Evolutionary conservation across 106 monocot genomes (phyloP).

Genomic region (Dioscorea alata): DNA sequence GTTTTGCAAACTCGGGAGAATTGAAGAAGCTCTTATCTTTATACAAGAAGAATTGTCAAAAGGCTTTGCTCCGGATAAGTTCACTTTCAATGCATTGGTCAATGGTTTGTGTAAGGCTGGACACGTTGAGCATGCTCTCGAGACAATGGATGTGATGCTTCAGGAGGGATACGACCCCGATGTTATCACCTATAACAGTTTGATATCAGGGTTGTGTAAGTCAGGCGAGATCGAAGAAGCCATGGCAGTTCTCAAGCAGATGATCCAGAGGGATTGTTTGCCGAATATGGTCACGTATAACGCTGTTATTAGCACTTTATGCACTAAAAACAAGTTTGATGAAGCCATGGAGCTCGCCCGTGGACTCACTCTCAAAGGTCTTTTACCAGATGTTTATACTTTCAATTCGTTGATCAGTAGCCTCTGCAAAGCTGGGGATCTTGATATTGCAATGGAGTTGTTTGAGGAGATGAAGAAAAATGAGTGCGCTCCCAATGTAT

Average conservation of each 20-base stretch:
- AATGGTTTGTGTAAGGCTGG: constrained; percentile 72
- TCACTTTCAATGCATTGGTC: constrained; percentile 77
- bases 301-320: constrained; percentile 64
- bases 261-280: constrained; percentile 58
- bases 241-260: constrained; percentile 48
- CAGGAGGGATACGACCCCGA: constrained; percentile 72
- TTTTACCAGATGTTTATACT: constrained; percentile 62
- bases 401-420: constrained; percentile 81
- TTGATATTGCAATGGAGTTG: constrained; percentile 41
- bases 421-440: constrained; percentile 54
- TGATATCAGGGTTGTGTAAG: constrained; percentile 72
- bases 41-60: constrained; percentile 54
- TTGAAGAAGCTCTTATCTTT: constrained; percentile 66
- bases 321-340: constrained; percentile 48
- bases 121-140: constrained; percentile 49
- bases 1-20: constrained; percentile 56
- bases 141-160: constrained; percentile 85
- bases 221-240: constrained; percentile 64
- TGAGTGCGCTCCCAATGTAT: constrained; percentile 63
- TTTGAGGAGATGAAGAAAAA: constrained; percentile 84
- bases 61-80: constrained; percentile 76
- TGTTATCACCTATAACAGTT: constrained; percentile 67
- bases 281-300: constrained; percentile 87
- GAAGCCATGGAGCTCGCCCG: constrained; percentile 87
- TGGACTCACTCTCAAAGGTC: constrained; percentile 52